These are phyloP conservation scores for Neonectria neomacrospora DNA, from an alignment of 2,329 filamentous ascomycete species.

Conservation along the genomic window DNA sequence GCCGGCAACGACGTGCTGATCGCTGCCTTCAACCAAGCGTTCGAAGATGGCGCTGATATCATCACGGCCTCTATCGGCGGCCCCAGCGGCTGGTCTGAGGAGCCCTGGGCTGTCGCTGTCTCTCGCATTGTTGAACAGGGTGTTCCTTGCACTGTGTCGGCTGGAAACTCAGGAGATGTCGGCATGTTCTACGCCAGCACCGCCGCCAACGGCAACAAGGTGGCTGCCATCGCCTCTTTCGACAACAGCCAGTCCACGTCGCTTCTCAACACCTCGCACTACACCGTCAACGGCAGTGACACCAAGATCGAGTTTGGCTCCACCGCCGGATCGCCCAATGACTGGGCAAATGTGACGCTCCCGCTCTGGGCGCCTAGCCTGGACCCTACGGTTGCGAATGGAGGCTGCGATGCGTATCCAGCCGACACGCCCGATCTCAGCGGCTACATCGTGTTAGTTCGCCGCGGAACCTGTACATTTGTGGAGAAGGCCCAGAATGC, in stretches of 20 bases:
- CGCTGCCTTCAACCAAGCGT: slow-evolving; percentile 68
- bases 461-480: slow-evolving; percentile 68
- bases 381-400: slow-evolving; percentile 59
- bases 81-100: slow-evolving; percentile 62
- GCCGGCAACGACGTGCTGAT: slow-evolving; percentile 68
- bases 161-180: slow-evolving; percentile 59
- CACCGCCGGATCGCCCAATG: slow-evolving; percentile 53
- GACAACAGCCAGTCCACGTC: slow-evolving; percentile 58
- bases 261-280: slow-evolving; percentile 56
- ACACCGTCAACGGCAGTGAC: slow-evolving; percentile 51
- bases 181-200: slow-evolving; percentile 63
- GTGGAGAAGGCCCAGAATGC: slow-evolving; percentile 64
- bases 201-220: slow-evolving; percentile 59
- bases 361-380: slow-evolving; percentile 62
- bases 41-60: slow-evolving; percentile 67
- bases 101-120: slow-evolving; percentile 61
- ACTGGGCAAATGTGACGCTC: slow-evolving; percentile 58
- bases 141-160: slow-evolving; percentile 63
- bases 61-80: slow-evolving; percentile 66
- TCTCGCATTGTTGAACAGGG: slow-evolving; percentile 65
- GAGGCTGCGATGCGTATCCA: slow-evolving; percentile 64
- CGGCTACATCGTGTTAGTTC: slow-evolving; percentile 67
- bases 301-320: slow-evolving; percentile 55
- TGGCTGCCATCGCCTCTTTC: slow-evolving; percentile 61
- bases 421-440: slow-evolving; percentile 67